These are phyloP conservation scores for Casuarina glauca DNA, from an alignment of 306 rosid genomes.

Conservation along the genomic window DNA sequence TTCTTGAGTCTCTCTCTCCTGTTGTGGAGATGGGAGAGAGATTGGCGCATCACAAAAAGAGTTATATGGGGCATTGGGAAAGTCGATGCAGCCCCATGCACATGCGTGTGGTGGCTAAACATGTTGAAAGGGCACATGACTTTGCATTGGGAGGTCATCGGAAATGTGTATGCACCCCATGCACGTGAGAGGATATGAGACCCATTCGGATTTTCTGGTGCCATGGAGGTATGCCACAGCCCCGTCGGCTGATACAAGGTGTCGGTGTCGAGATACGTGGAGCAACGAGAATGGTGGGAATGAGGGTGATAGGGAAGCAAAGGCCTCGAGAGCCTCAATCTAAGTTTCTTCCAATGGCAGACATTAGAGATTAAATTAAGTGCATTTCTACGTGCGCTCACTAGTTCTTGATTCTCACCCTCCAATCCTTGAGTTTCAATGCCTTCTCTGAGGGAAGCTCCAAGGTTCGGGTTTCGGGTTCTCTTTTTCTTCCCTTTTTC, in stretches of 20 bases:
- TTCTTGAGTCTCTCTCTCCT: background rate
- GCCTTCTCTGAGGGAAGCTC: background rate
- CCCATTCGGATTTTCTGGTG: constrained; percentile 16
- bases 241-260: constrained; percentile 51
- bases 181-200: constrained; percentile 45
- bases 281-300: constrained; percentile 39
- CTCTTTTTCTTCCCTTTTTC: too few species aligned
- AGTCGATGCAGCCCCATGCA: constrained; percentile 30
- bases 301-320: constrained; percentile 67
- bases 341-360: constrained; percentile 53
- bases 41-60: constrained; percentile 2
- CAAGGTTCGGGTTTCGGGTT: too few species aligned
- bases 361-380: constrained; percentile 24
- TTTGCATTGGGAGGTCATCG: constrained; percentile 20
- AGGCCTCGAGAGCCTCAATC: constrained; percentile 49
- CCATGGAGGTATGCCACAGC: constrained; percentile 27
- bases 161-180: constrained; percentile 39
- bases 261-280: constrained; percentile 69
- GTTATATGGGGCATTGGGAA: constrained; percentile 36
- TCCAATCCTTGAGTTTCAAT: constrained; percentile 14
- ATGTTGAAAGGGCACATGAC: constrained; percentile 37
- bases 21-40: constrained; percentile 1
- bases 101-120: constrained; percentile 27
- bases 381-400: constrained; percentile 25
- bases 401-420: background rate